Conservation (phyloP, 2,329 filamentous ascomycete species). For the Diaporthe sp. region DNA sequence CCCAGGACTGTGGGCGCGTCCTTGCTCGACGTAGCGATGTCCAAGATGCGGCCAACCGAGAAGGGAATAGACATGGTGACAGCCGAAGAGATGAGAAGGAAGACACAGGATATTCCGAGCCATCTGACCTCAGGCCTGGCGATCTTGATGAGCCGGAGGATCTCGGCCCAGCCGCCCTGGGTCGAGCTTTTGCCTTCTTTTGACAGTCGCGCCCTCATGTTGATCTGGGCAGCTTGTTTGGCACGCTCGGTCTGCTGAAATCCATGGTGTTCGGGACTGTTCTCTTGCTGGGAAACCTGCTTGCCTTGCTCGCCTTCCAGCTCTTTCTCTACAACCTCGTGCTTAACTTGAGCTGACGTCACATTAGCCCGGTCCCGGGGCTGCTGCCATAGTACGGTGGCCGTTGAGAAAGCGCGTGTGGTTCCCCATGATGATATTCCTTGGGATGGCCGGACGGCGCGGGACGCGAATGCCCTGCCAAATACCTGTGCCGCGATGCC, state of each 20-base stretch:
- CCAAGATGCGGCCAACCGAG: conserved; percentile 95
- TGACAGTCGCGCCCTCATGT: conserved; percentile 87
- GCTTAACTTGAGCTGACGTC: conserved; percentile 34
- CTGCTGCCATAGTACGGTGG: conserved; percentile 42
- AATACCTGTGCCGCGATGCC: conserved; percentile 32
- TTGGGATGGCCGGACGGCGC: conserved; percentile 39
- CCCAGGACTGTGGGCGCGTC: conserved; percentile 84
- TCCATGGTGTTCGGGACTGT: conserved; percentile 49
- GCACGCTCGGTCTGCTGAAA: conserved; percentile 83
- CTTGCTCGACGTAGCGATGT: conserved; percentile 84
- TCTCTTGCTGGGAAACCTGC: conserved; percentile 50
- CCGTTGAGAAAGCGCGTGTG: conserved; percentile 47
- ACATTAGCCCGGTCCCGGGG: conserved; percentile 38
- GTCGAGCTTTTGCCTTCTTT: conserved; percentile 78
- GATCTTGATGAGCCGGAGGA: conserved; percentile 90
- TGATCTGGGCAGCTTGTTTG: conserved; percentile 87
- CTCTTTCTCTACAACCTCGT: conserved; percentile 29
- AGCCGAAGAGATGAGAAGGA: conserved; percentile 88
- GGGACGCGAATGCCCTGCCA: conserved; percentile 39
- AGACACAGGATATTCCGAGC: conserved; percentile 83
- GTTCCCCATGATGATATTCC: conserved; percentile 40
- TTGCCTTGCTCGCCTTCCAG: conserved; percentile 42
- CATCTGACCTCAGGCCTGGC: conserved; percentile 86
- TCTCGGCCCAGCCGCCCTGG: conserved; percentile 76
- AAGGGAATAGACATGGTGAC: conserved; percentile 98